Evolutionary conservation across 169 alveolate genomes (phyloP).

Genomic region (Cryptosporidium sp.): DNA sequence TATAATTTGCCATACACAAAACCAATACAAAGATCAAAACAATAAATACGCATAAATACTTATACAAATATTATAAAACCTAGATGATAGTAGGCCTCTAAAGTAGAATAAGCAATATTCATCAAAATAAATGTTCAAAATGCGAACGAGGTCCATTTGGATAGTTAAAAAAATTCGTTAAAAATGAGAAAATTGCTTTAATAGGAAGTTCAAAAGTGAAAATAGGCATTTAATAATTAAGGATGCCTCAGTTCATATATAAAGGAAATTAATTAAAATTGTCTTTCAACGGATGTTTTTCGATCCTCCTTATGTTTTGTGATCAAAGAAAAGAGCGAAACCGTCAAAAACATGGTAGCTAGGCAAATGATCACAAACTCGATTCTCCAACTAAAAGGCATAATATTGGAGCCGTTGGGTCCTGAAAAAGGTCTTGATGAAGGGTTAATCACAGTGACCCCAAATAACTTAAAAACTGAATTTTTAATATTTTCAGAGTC

Average conservation of each 20-base stretch:
- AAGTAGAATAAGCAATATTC: not conserved
- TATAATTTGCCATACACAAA: too few species aligned
- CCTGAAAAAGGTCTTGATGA: slow-evolving; percentile 89
- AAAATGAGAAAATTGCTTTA: not conserved
- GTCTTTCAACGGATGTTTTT: slow-evolving; percentile 22
- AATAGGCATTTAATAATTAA: not conserved
- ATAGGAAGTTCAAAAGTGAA: not conserved
- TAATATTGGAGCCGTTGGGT: slow-evolving; percentile 85
- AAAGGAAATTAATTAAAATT: not conserved
- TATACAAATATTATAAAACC: not conserved
- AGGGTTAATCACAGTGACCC: slow-evolving; percentile 84
- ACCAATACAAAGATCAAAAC: not conserved
- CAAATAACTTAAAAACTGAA: slow-evolving; percentile 83
- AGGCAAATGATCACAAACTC: slow-evolving; percentile 25
- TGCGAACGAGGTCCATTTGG: not conserved
- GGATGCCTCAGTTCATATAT: not conserved
- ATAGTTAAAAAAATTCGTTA: not conserved
- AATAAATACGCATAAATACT: not conserved
- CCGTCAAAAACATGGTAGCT: not conserved
- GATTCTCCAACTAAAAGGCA: slow-evolving; percentile 69
- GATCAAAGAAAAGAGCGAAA: slow-evolving; percentile 23
- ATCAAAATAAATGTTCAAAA: not conserved
- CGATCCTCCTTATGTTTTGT: slow-evolving; percentile 58
- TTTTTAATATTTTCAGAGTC: slow-evolving; percentile 84
- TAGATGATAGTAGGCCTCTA: not conserved